Conservation (phyloP, 108 stramenopile species). For the Licmophora abbreviata region DNA sequence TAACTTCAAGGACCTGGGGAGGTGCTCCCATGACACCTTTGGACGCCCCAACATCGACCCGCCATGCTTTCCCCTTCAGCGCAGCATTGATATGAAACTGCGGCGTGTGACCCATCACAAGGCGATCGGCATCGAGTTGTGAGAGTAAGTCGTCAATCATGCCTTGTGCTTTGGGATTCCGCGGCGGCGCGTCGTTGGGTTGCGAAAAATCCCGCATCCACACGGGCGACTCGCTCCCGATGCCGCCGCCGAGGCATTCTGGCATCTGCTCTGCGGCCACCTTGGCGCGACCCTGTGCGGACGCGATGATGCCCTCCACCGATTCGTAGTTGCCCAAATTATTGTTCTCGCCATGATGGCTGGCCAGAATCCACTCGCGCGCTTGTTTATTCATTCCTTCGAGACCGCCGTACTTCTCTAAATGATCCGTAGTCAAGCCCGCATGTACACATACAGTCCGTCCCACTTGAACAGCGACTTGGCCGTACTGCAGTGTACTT, state of each 20-base stretch:
- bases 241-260: slow-evolving; percentile 46
- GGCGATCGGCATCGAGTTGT: slow-evolving; percentile 32
- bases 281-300: slow-evolving; percentile 32
- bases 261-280: slow-evolving; percentile 44
- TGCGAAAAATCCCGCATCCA: slow-evolving; percentile 75
- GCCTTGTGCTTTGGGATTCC: slow-evolving; percentile 25
- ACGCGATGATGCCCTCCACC: slow-evolving; percentile 31
- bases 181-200: slow-evolving; percentile 43
- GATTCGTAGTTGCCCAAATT: slow-evolving; percentile 33
- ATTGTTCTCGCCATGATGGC: slow-evolving; percentile 16
- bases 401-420: slow-evolving; percentile 39
- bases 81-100: slow-evolving; percentile 63
- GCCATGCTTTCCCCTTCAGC: slow-evolving; percentile 59
- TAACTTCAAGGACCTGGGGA: slow-evolving; percentile 75
- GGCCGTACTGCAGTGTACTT: slow-evolving; percentile 49
- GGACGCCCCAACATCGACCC: slow-evolving; percentile 63
- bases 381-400: slow-evolving; percentile 45
- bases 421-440: slow-evolving; percentile 53
- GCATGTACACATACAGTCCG: slow-evolving; percentile 74
- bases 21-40: slow-evolving; percentile 48
- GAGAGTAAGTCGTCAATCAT: slow-evolving; percentile 16
- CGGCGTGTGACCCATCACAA: slow-evolving; percentile 82
- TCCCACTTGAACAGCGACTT: slow-evolving; percentile 53
- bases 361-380: slow-evolving; percentile 38
- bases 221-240: slow-evolving; percentile 39